Evolutionary conservation across 108 stramenopile genomes (phyloP), one percentile per base, ranked within the genome.

Genomic region (Nannochloropsis salina): DNA sequence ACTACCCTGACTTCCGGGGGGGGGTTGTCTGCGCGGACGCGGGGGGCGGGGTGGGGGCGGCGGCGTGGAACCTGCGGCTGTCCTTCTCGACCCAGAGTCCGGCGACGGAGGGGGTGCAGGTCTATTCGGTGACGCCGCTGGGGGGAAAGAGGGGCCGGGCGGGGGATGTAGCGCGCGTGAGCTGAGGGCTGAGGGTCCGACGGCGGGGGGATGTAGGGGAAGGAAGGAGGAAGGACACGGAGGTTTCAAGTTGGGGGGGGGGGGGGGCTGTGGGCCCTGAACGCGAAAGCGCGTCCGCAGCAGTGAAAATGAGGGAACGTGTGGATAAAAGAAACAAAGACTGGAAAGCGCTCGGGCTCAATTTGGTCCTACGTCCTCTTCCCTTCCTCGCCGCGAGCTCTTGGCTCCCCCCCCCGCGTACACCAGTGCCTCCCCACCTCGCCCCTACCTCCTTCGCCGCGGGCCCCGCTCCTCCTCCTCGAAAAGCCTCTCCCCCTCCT

Each of bases 21-120:
- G 89, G 86, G 10, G 9, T 89, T 42, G 89, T 89, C 40, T 89
- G 89, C 85, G 88, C 84, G 44, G 89, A 86, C 86, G 85, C 85
- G 82, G 80, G 42, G n/a, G 89, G 89, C 12, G 83, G 84, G 42
- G 43, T 87, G 9, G 89, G 89, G 12, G 89, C 86, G 6, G 89
- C 89, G 12, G 44, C 85, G 31, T 88, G 89, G n/a, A 88, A 88
- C 1, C 84, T 89, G n/a, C 84, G 44, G 22, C 89, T 89, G 42
- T 21, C 83, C 1, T 89, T 89, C 86, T 89, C 89, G 42, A 85
- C 85, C 79, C 51, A 83, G 44, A 9, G 74, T 15, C 83, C 83
- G 41, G 44, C 12, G 31, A n/a, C 47, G 61, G 2, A 74, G 8
- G 61, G n/a, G 6, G 61, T 74, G 61, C 20, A 74, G 2, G n/a